Percentiles rank a stretch among this genome's conserved stretches.
These are phyloP conservation scores for Zoysia matrella DNA, from an alignment of 202 grass and related monocot genomes.

Conservation along the genomic window DNA sequence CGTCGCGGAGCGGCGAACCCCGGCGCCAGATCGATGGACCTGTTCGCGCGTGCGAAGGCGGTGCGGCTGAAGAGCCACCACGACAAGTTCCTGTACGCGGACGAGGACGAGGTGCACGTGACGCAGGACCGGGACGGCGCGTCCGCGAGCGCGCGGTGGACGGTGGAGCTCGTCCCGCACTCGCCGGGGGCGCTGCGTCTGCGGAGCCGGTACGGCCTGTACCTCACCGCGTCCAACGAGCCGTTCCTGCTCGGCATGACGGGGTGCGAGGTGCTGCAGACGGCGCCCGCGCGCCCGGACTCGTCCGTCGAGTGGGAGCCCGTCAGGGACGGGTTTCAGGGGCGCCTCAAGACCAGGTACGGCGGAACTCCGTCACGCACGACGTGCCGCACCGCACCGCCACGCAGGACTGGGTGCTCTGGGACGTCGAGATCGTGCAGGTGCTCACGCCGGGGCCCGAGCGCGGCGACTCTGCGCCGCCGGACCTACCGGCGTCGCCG, in stretches of 20 bases:
- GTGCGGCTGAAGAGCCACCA: slow-evolving; percentile 84
- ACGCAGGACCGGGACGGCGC: slow-evolving; percentile 73
- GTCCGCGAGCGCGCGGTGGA: slow-evolving; percentile 64
- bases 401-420: slow-evolving; percentile 71
- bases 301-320: slow-evolving; percentile 82
- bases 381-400: slow-evolving; percentile 66
- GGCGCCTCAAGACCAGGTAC: slow-evolving; percentile 51
- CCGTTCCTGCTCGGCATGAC: slow-evolving; percentile 79
- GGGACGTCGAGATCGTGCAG: slow-evolving; percentile 46
- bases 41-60: slow-evolving; percentile 72
- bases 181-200: slow-evolving; percentile 45
- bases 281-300: slow-evolving; percentile 12
- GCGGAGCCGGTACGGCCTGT: slow-evolving; percentile 63
- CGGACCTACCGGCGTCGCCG: slow-evolving; percentile 28
- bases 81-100: not conserved
- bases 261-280: slow-evolving; percentile 80
- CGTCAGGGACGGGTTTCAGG: slow-evolving; percentile 67
- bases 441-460: slow-evolving; percentile 51
- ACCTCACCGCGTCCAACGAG: slow-evolving; percentile 78
- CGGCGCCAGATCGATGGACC: slow-evolving; percentile 48
- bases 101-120: slow-evolving; percentile 81
- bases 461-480: not conserved
- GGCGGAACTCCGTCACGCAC: slow-evolving; percentile 89
- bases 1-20: too few relatives aligned
- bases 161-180: slow-evolving; percentile 52